phyloP scores from a whole-genome alignment of 768 basidiomycete genomes.

The Panellus pusillus region DNA sequence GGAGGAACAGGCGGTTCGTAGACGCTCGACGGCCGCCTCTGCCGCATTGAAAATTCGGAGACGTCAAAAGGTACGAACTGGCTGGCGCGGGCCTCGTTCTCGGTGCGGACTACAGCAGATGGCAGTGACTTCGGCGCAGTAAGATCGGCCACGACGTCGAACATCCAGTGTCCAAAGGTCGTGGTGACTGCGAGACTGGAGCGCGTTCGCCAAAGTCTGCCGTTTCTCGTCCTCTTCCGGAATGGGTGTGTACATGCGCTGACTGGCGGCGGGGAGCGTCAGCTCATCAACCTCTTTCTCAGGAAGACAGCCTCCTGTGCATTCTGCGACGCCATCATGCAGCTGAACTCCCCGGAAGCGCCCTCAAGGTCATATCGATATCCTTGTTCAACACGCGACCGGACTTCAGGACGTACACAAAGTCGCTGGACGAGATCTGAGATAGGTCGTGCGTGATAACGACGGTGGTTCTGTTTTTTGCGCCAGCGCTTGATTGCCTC shows the following conservation, averaged over 20 bases:
- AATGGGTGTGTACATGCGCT: conserved; percentile 46
- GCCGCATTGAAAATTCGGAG: conserved; percentile 17
- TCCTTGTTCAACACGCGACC: conserved; percentile 69
- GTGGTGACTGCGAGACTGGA: conserved; percentile 37
- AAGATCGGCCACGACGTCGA: conserved; percentile 72
- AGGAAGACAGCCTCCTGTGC: conserved; percentile 50
- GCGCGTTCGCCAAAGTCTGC: conserved; percentile 34
- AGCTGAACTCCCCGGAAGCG: conserved; percentile 51
- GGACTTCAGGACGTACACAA: conserved; percentile 74
- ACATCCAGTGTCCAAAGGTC: conserved; percentile 82
- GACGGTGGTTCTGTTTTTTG: conserved; percentile 65
- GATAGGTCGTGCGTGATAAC: conserved; percentile 82
- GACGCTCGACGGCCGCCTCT: conserved; percentile 42
- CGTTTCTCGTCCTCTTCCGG: conserved; percentile 47
- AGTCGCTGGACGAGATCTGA: conserved; percentile 60
- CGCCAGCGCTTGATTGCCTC: conserved; percentile 56
- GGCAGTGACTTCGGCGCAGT: conserved; percentile 26
- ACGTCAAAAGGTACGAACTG: conserved; percentile 38
- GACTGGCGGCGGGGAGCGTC: conserved; percentile 27
- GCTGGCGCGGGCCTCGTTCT: conserved; percentile 29
- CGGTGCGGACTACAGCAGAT: conserved; percentile 25
- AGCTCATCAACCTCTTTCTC: conserved; percentile 33
- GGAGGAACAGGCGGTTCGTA: conserved; percentile 25
- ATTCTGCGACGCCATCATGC: conserved; percentile 50
- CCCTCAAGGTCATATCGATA: conserved; percentile 65